Base-by-base conservation (phyloP, 1,139 yeast genomes). In the Zygoascus hellenicus region DNA sequence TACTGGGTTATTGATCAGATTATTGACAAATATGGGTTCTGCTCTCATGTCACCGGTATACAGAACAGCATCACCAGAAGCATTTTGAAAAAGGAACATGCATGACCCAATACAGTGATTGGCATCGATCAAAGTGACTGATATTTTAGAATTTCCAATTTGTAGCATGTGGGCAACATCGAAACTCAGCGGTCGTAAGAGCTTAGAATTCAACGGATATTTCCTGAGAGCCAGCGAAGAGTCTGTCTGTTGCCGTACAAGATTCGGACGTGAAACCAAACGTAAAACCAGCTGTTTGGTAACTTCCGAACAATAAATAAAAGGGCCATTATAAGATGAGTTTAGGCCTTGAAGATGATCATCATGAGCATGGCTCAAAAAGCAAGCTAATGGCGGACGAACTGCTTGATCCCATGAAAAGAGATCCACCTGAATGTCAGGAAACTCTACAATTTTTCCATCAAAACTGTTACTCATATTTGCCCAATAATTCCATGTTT, bases 81-180 rank as follows among this genome's bases (percentile, higher is more conserved):
- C 40, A 2, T 66, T 59, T 53, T 78, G 78, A 1, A 81, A 53
- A 35, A 80, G 65, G 50, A 77, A 74, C 81, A 80, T 77, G 4
- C 70, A 67, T 2, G 83, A 70, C 1, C 86, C 87, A 3, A 83
- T 81, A 55, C 86, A 81, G 55, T 81, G 87, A 54, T 80, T 74
- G 0, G 80, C 67, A 7, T 71, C 43, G 3, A 68, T 48, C 5
- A 66, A 54, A 1, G 70, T 67, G 5, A 67, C 65, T 26, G 48
- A 54, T 14, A 65, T 50, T 7, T 44, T 29, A 3, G 45, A 51
- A 13, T 42, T 39, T 22, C 51, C 52, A 26, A 60, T 48, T 5
- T 49, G 43, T 4, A 66, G 49, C 29, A 22, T 48, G 38, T 66
- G 62, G 1, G 72, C 68, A 2, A 42, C 43, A 45, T 73, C 68